Percentiles rank a stretch among this genome's conserved stretches.
Conservation (phyloP, 129 eudicot genomes). For the Logfia minima region DNA sequence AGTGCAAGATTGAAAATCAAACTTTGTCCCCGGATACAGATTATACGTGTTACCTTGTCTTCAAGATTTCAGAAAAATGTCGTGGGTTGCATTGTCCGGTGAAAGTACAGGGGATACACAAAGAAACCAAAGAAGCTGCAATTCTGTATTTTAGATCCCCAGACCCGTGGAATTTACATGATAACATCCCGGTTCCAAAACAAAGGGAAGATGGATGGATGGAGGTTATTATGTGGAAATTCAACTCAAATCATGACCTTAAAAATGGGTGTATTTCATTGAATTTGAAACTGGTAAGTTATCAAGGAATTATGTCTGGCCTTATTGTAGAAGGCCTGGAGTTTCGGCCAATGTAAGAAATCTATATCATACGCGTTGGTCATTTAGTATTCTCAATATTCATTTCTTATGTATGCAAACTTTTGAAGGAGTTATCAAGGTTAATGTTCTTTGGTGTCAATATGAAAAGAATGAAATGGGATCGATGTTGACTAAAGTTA, state of each 20-base stretch:
- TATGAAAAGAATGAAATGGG: too few species aligned
- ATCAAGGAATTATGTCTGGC: constrained; percentile 9
- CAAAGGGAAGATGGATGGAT: constrained; percentile 21
- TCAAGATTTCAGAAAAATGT: too few species aligned
- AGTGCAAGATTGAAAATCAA: too few species aligned
- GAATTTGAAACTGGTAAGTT: constrained; percentile 9
- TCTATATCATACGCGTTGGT: too few species aligned
- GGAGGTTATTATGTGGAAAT: constrained; percentile 18
- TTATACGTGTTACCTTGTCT: too few species aligned
- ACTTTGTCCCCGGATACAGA: too few species aligned
- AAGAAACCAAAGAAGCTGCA: neutral
- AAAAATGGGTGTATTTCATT: neutral
- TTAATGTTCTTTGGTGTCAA: too few species aligned
- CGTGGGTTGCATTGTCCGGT: neutral
- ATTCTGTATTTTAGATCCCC: neutral
- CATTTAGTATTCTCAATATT: too few species aligned
- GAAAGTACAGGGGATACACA: neutral
- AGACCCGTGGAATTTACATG: constrained; percentile 20
- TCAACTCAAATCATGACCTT: neutral
- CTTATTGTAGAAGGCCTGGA: constrained; percentile 11
- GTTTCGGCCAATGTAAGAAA: constrained; percentile 12
- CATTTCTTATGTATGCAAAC: too few species aligned
- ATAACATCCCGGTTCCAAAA: neutral
- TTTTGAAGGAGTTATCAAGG: too few species aligned
- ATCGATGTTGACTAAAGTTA: too few species aligned